phyloP scores from a whole-genome alignment of 2,329 filamentous ascomycete genomes.

The Aureobasidium lini region DNA sequence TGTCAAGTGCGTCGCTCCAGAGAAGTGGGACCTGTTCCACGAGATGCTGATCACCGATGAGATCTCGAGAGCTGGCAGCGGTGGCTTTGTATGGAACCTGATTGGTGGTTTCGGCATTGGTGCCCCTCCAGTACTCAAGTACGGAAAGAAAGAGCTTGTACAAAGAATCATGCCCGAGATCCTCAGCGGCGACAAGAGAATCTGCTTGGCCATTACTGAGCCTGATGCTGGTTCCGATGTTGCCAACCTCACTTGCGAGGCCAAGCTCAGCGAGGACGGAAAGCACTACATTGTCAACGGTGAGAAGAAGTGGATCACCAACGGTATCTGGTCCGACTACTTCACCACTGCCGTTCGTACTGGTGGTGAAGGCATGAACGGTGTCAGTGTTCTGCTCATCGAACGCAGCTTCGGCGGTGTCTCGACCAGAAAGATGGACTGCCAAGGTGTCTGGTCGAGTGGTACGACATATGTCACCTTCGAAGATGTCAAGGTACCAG shows the following conservation, averaged over 20 bases:
- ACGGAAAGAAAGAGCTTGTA: conserved; percentile 75
- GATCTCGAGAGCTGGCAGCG: conserved; percentile 78
- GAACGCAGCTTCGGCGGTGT: conserved; percentile 80
- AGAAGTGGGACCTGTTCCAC: conserved; percentile 98
- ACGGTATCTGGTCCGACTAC: conserved; percentile 86
- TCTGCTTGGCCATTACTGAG: conserved; percentile 95
- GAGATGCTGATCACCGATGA: conserved; percentile 95
- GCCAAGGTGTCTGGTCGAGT: conserved; percentile 91
- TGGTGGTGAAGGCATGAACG: conserved; percentile 79
- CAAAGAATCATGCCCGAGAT: conserved; percentile 85
- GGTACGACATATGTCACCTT: conserved; percentile 98
- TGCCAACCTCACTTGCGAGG: conserved; percentile 90
- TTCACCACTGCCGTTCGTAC: conserved; percentile 96
- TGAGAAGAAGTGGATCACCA: conserved; percentile 99
- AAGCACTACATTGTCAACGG: conserved; percentile 99
- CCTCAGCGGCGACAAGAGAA: conserved; percentile 86
- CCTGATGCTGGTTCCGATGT: conserved; percentile 91
- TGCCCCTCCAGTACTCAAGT: conserved; percentile 83
- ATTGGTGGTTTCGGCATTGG: conserved; percentile 96
- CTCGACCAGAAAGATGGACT: conserved; percentile 92
- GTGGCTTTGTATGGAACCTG: conserved; percentile 94
- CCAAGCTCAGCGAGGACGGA: conserved; percentile 87
- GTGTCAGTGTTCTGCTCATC: conserved; percentile 82
- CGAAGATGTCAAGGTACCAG: conserved; percentile 97
- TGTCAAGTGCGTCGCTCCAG: conserved; percentile 69